A percentile compares a stretch with the other conserved stretches of the same genome.
Evolutionary conservation across 345 rosid genomes (phyloP).

Genomic region (Kernera saxatilis): DNA sequence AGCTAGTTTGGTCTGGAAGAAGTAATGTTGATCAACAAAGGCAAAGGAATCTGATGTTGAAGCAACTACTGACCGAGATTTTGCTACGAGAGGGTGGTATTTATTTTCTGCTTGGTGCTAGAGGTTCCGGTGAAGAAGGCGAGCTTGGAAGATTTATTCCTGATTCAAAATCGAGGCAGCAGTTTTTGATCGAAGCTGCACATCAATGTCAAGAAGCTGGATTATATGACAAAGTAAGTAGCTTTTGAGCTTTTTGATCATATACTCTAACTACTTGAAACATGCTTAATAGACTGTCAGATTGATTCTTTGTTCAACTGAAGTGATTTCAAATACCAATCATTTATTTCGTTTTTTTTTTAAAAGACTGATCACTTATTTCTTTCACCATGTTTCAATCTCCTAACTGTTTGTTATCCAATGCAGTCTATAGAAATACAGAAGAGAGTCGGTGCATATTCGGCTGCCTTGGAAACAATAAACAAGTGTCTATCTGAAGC

Average conservation of each 20-base stretch:
- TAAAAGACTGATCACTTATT: neutral
- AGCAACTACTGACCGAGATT: conserved; percentile 75
- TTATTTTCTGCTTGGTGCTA: conserved; percentile 64
- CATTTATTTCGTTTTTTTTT: no score
- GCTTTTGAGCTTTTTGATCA: conserved; percentile 13
- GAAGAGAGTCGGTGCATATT: conserved; percentile 77
- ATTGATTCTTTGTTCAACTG: neutral
- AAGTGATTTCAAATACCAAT: neutral
- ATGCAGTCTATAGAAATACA: conserved; percentile 71
- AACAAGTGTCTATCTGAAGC: conserved; percentile 81
- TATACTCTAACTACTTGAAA: neutral
- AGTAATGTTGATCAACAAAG: conserved; percentile 70
- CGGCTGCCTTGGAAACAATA: conserved; percentile 77
- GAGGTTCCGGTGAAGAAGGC: conserved; percentile 83
- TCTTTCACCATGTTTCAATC: neutral
- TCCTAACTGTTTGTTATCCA: neutral
- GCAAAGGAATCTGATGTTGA: conserved; percentile 70
- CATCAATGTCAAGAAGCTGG: conserved; percentile 74
- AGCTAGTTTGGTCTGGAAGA: conserved; percentile 68
- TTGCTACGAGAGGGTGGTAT: conserved; percentile 77
- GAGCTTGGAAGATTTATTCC: conserved; percentile 59
- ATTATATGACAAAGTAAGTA: conserved; percentile 60
- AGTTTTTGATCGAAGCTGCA: conserved; percentile 77
- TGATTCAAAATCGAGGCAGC: conserved; percentile 54
- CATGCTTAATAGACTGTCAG: neutral